Conservation (phyloP, 108 stramenopile genomes). For the Conticribra guillardii region DNA sequence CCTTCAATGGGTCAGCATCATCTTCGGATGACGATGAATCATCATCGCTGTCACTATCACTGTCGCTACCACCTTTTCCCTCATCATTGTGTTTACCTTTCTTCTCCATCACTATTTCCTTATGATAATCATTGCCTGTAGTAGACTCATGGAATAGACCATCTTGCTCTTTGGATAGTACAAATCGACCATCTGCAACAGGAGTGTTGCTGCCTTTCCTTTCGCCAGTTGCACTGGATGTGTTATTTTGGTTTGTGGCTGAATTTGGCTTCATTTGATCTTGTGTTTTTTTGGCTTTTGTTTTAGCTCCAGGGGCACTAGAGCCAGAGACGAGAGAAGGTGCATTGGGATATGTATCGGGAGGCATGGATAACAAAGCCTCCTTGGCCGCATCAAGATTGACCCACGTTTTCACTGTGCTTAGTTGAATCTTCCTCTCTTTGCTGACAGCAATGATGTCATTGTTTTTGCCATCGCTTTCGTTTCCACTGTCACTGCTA, state of each 20-base stretch:
- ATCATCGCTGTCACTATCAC: conserved; percentile 2
- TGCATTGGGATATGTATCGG: conserved; percentile 44
- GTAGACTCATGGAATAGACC: conserved; percentile 42
- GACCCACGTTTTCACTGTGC: conserved; percentile 35
- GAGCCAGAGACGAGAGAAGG: conserved; percentile 1
- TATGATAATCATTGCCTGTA: conserved; percentile 43
- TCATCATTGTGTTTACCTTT: background rate
- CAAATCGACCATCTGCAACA: conserved; percentile 33
- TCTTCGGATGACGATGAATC: conserved; percentile 11
- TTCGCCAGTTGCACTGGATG: background rate
- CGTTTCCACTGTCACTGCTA: conserved; percentile 2
- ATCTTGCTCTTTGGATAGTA: conserved; percentile 40
- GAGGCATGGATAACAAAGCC: conserved; percentile 38
- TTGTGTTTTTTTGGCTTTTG: conserved; percentile 7
- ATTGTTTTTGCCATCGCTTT: conserved; percentile 1
- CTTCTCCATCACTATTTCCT: conserved; percentile 3
- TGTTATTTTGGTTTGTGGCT: background rate
- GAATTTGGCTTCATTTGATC: conserved; percentile 1
- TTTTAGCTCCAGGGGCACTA: conserved; percentile 6
- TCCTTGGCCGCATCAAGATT: conserved; percentile 43
- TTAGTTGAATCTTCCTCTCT: conserved; percentile 6
- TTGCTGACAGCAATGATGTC: too few species aligned
- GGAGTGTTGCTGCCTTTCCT: background rate
- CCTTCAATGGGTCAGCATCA: conserved; percentile 40
- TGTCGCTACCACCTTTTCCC: conserved; percentile 2